phyloP scores from a whole-genome alignment of 78 protist species.

The Blattamonas nauphoetae region DNA sequence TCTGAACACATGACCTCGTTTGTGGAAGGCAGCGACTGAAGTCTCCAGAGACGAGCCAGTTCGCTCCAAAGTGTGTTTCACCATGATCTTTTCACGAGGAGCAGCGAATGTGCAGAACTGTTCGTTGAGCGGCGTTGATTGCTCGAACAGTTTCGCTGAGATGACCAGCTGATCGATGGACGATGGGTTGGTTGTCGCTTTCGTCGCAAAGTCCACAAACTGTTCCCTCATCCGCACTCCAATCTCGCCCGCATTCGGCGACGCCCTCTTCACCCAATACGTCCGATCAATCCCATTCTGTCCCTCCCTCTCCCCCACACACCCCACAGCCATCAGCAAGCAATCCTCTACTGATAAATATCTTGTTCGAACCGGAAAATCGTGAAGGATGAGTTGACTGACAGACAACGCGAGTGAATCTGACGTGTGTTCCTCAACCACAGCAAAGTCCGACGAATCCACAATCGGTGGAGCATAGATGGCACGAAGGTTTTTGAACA shows the following conservation, averaged over 20 bases:
- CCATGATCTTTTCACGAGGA: neutral
- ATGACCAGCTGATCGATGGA: no score
- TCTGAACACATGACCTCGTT: neutral
- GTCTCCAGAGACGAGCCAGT: neutral
- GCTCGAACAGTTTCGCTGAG: no score
- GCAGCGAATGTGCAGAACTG: neutral
- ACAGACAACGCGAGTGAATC: neutral
- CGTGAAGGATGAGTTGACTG: neutral
- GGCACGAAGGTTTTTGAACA: no score
- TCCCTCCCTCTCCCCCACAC: neutral
- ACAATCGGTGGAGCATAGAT: neutral
- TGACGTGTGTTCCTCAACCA: neutral
- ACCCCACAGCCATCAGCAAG: neutral
- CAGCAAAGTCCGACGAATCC: neutral
- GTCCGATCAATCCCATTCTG: neutral
- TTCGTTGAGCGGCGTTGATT: neutral
- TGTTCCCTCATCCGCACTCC: neutral
- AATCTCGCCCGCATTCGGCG: neutral
- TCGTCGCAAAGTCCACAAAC: neutral
- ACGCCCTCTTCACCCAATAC: neutral
- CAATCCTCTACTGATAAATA: neutral
- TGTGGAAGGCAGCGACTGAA: neutral
- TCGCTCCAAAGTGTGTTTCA: neutral
- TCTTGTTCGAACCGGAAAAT: neutral
- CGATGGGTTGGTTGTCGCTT: no score